Base-by-base conservation (phyloP, 768 basidiomycete genomes). In the Fomitopsis pulvina region DNA sequence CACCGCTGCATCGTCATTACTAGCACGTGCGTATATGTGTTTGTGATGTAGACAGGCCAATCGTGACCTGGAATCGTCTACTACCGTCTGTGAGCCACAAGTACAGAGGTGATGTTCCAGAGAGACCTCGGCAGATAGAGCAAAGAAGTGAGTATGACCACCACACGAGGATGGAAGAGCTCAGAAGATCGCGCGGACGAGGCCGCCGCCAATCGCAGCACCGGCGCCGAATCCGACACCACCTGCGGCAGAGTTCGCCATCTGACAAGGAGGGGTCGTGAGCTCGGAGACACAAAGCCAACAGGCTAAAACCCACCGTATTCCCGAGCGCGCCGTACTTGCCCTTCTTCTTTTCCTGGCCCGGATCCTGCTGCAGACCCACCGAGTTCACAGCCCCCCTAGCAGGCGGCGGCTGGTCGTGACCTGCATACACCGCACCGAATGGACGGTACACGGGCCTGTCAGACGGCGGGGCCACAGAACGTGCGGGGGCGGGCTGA, bases 191-290 rank as follows among this genome's bases (percentile, higher is more conserved):
- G 79, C 70, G 20, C 68, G 60, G 49, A 80, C 68, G 43, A 79
- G 52, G 1, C 75, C 78, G 42, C 75, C 64, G 6, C 77, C 78
- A 48, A 80, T 71, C 22, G 77, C 78, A 60, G 77, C 68, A 61
- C 74, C 84, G 51, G 83, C 85, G 57, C 87, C 87, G 55, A 87
- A 87, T 0, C 87, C 87, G 48, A 81, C 79, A 61, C 87, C 87
- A 25, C 86, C 85, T 16, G 66, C 72, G 29, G 71, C 69, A 14
- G 71, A 65, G 14, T 57, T 62, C 5, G 69, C 69, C 62, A 71
- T 64, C 59, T 68, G 38, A 28, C 20, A 22, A 18, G 20, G 18
- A 25, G 29, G 38, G 37, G 28, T 28, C 9, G 10, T n/a, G 25
- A 28, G 10, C 22, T 29, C 24, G 25, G n/a, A 29, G 9, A 14